Conservation (phyloP, 2,329 filamentous ascomycete species). For the Pseudogymnoascus sp. region DNA sequence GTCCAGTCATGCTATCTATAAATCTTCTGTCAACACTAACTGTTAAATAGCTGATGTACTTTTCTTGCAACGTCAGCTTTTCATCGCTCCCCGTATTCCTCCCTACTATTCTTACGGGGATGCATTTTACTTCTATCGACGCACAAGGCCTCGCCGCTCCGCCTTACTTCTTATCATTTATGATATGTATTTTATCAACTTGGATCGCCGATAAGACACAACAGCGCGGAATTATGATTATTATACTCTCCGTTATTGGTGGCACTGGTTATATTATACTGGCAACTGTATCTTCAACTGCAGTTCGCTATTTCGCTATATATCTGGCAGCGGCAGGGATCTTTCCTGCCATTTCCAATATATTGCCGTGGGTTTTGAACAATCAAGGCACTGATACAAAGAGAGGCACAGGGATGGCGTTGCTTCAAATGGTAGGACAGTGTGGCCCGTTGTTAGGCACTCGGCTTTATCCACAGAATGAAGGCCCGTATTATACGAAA, state of each 20-base stretch:
- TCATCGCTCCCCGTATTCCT: conserved; percentile 59
- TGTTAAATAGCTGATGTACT: conserved; percentile 43
- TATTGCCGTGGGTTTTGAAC: conserved; percentile 63
- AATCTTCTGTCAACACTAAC: conserved; percentile 10
- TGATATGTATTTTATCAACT: conserved; percentile 53
- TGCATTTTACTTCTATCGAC: conserved; percentile 60
- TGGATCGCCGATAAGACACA: conserved; percentile 58
- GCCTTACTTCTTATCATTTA: conserved; percentile 61
- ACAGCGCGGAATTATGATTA: conserved; percentile 56
- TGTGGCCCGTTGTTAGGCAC: conserved; percentile 57
- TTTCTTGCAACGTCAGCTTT: conserved; percentile 57
- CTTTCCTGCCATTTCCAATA: conserved; percentile 62
- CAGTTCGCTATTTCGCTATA: conserved; percentile 41
- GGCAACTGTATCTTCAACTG: conserved; percentile 42
- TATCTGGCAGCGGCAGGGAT: conserved; percentile 53
- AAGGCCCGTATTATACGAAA: conserved; percentile 42
- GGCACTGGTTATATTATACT: conserved; percentile 59
- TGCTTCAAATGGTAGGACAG: conserved; percentile 63
- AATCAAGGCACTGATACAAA: conserved; percentile 64
- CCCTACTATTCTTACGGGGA: conserved; percentile 53
- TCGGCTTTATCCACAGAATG: conserved; percentile 49
- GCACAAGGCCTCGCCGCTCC: conserved; percentile 68
- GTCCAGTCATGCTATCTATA: conserved; percentile 16
- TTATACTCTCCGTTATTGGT: conserved; percentile 48
- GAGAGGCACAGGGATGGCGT: conserved; percentile 56